Percentiles rank a stretch among this genome's conserved stretches.
These are phyloP conservation scores for Lentithecium fluviatile DNA, from an alignment of 495 filamentous ascomycete species.

Conservation along the genomic window DNA sequence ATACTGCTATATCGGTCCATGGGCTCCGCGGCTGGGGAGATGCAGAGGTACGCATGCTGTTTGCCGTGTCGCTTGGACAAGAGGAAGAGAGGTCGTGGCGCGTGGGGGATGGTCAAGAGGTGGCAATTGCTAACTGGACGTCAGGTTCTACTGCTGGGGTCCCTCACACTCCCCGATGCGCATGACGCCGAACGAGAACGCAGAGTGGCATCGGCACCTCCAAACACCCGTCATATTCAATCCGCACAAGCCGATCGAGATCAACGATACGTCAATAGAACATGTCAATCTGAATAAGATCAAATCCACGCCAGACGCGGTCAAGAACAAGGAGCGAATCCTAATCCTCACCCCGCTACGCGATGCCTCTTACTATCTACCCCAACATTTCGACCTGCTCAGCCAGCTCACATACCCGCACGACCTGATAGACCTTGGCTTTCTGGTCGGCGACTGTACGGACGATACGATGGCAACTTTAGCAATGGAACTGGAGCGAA, in stretches of 20 bases:
- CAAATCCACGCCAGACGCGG: constrained; percentile 74
- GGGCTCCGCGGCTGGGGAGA: constrained; percentile 74
- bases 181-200: constrained; percentile 87
- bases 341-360: constrained; percentile 92
- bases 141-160: constrained; percentile 95
- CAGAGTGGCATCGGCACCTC: constrained; percentile 80
- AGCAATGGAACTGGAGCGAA: constrained; percentile 76
- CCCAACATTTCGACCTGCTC: constrained; percentile 90
- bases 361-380: constrained; percentile 78
- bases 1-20: constrained; percentile 90
- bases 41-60: constrained; percentile 74
- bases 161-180: constrained; percentile 90
- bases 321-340: constrained; percentile 79
- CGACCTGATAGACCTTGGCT: constrained; percentile 89
- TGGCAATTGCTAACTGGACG: constrained; percentile 16
- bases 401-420: constrained; percentile 91
- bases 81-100: neutral
- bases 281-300: constrained; percentile 82
- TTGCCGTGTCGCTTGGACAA: neutral
- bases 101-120: neutral
- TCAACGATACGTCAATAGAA: constrained; percentile 76
- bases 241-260: constrained; percentile 79
- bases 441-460: constrained; percentile 85
- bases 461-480: constrained; percentile 87
- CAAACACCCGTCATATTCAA: constrained; percentile 95